Percentiles rank a stretch among this genome's conserved stretches.
Evolutionary conservation across 116 monocot species (phyloP).

Genomic region (Cymodocea nodosa): DNA sequence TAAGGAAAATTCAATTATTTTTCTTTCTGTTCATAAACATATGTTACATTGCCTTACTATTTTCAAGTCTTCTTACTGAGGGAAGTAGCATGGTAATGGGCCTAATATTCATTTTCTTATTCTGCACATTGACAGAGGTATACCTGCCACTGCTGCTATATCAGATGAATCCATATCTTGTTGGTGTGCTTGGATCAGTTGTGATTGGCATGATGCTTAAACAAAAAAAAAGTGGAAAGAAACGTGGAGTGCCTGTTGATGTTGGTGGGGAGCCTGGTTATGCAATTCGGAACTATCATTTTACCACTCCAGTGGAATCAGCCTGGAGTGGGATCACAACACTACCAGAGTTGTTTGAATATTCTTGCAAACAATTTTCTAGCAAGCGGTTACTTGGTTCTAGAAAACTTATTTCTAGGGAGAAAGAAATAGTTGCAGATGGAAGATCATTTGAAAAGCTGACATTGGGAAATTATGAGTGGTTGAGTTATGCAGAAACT

Average conservation of each 20-base stretch:
- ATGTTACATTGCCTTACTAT: too few species aligned
- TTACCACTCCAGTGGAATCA: conserved; percentile 32
- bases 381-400: conserved; percentile 50
- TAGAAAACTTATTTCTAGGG: conserved; percentile 59
- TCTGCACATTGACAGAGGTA: too few species aligned
- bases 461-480: conserved; percentile 66
- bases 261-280: conserved; percentile 81
- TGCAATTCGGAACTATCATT: conserved; percentile 48
- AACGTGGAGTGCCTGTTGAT: conserved; percentile 56
- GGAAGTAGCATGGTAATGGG: too few species aligned
- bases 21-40: too few species aligned
- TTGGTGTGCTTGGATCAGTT: background rate
- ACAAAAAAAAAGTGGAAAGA: conserved; percentile 39
- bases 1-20: too few species aligned
- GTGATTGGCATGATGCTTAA: conserved; percentile 6
- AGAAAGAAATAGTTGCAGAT: conserved; percentile 32
- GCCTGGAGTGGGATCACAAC: conserved; percentile 64
- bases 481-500: conserved; percentile 53
- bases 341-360: conserved; percentile 67
- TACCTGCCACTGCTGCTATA: too few species aligned
- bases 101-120: too few species aligned
- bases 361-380: conserved; percentile 48
- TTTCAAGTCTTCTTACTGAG: too few species aligned
- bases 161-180: too few species aligned
- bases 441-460: conserved; percentile 86